phyloP scores from a whole-genome alignment of 2,329 filamentous ascomycete genomes.

The Drechslerella coelobrocha region DNA sequence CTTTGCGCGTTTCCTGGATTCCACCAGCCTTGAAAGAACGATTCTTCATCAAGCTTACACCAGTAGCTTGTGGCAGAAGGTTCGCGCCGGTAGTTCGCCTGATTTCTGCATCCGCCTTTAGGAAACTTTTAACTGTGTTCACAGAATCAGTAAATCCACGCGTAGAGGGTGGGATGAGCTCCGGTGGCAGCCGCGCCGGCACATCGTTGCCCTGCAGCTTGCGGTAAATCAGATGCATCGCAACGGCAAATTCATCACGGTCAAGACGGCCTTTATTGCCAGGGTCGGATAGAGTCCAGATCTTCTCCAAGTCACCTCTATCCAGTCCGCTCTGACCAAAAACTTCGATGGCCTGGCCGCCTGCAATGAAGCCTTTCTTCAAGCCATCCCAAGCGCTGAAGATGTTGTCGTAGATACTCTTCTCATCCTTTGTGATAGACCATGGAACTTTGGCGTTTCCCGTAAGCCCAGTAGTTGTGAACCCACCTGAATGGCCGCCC shows the following conservation, averaged over 20 bases:
- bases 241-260: slow-evolving; percentile 95
- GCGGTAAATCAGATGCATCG: slow-evolving; percentile 98
- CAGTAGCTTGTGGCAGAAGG: slow-evolving; percentile 90
- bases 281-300: slow-evolving; percentile 94
- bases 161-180: slow-evolving; percentile 92
- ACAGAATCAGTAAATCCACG: slow-evolving; percentile 92
- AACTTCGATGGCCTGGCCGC: slow-evolving; percentile 93
- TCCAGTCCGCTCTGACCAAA: slow-evolving; percentile 94
- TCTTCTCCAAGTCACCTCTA: slow-evolving; percentile 84
- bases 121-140: slow-evolving; percentile 86
- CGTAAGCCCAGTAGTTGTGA: slow-evolving; percentile 82
- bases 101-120: slow-evolving; percentile 86
- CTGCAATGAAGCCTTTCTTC: slow-evolving; percentile 87
- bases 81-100: slow-evolving; percentile 89
- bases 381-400: slow-evolving; percentile 98
- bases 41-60: slow-evolving; percentile 96
- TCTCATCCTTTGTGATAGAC: slow-evolving; percentile 98
- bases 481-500: slow-evolving; percentile 81
- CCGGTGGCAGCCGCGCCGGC: slow-evolving; percentile 83
- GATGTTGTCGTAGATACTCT: slow-evolving; percentile 91
- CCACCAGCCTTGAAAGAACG: slow-evolving; percentile 79
- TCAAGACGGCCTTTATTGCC: slow-evolving; percentile 93
- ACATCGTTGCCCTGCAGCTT: slow-evolving; percentile 95
- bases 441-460: slow-evolving; percentile 96
- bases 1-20: slow-evolving; percentile 70